Base-by-base conservation (phyloP, 2,329 filamentous ascomycete species). In the Xylaria hypoxylon region DNA sequence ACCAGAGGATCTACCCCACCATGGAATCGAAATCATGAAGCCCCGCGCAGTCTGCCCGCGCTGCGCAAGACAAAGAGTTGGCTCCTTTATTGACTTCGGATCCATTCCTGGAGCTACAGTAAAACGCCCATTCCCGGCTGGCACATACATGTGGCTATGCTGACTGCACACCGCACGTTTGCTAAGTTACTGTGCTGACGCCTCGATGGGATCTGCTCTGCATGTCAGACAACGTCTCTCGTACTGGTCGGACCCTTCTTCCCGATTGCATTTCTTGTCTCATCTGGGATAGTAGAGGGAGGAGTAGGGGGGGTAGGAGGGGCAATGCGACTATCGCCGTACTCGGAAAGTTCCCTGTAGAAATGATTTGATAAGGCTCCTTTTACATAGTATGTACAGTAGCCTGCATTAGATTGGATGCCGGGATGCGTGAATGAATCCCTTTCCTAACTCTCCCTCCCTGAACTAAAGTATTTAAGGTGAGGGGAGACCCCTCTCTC, bases 131-230 rank as follows among this genome's bases (percentile, higher is more conserved):
- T 45, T 58, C 53, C 65, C 48, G 65, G 59, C 65, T 58, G 59
- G 59, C 62, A 44, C 52, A 50, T 48, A 59, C 24, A 44, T 48
- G 48, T 52, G 38, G 51, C 62, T 40, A 35, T 57, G 68, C 65
- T 69, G 68, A 69, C 64, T 67, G 66, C 66, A 67, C 63, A 71
- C 65, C 60, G 60, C 51, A 67, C 59, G 59, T 65, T 65, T 51
- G 56, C 31, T 33, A 31, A 50, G 56, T 59, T 64, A 66, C 53
- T 65, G 40, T 61, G 68, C 68, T 69, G 66, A 69, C 67, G 38
- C 42, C 33, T 35, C 35, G 40, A 28, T 63, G 33, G 61, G 69
- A 67, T 68, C 59, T 65, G 42, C 64, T 55, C 61, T 69, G 64
- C 65, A 66, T 65, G 62, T 67, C 61, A 68, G 63, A 68, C 57